Percentiles rank a stretch among this genome's conserved stretches.
Evolutionary conservation across 805 yeast genomes (phyloP).

Genomic region (Teunomyces kruisii): DNA sequence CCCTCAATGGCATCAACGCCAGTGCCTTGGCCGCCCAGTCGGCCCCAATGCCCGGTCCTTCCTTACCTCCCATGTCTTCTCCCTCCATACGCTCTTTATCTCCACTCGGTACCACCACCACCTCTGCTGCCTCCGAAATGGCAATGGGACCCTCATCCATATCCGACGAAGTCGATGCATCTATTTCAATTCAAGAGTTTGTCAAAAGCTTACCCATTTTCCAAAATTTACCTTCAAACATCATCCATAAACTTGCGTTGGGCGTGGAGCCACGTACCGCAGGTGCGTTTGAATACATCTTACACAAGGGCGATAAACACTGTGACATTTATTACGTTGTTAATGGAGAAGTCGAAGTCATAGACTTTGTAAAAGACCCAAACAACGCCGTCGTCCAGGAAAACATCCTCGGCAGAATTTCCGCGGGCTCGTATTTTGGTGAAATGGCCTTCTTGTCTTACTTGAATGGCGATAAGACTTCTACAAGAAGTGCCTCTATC

Average conservation of each 20-base stretch:
- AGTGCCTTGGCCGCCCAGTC: constrained; percentile 13
- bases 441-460: constrained; percentile 68
- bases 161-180: constrained; percentile 46
- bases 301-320: constrained; percentile 59
- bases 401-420: constrained; percentile 54
- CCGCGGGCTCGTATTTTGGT: constrained; percentile 69
- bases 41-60: constrained; percentile 13
- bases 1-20: constrained; percentile 9
- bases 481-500: constrained; percentile 58
- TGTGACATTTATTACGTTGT: constrained; percentile 67
- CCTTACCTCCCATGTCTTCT: constrained; percentile 16
- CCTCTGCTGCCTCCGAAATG: constrained; percentile 7
- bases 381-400: constrained; percentile 23
- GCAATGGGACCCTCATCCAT: constrained; percentile 4
- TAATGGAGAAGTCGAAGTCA: constrained; percentile 69
- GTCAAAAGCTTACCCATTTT: constrained; percentile 60
- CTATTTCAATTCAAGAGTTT: constrained; percentile 58
- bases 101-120: neutral
- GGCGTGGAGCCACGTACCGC: constrained; percentile 56
- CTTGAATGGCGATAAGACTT: constrained; percentile 27
- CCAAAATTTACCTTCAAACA: constrained; percentile 53
- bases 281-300: constrained; percentile 58
- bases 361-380: constrained; percentile 28
- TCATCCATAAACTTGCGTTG: constrained; percentile 63
- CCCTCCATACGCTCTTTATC: constrained; percentile 11